Base-by-base conservation (phyloP, 495 filamentous ascomycete genomes). In the Cetradonia linearis region DNA sequence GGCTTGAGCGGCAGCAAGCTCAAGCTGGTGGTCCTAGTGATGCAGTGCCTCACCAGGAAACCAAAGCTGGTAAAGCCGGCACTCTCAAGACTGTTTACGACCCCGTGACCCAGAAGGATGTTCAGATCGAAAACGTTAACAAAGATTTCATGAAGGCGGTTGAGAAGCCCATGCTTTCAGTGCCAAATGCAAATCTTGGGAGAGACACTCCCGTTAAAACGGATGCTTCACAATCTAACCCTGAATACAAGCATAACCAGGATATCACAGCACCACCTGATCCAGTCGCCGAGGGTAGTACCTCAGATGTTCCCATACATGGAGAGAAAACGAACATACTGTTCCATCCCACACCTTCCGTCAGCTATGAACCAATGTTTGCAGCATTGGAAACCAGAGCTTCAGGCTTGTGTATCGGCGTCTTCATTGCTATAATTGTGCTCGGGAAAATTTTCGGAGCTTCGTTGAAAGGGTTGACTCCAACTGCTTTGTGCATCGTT, bases 271-370 rank as follows among this genome's bases (percentile, higher is more conserved):
- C 92, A 2, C 92, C 92, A 7, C 92, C 91, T 1, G 91, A 94
- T 65, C 91, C 92, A 7, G 72, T 95, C 28, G 84, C 81, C 11
- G 75, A 83, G 58, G 85, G 88, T 14, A 81, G 85, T 34, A 96
- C 92, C 2, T 88, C 87, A 10, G 92, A 97, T 71, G 89, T 97
- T 8, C 92, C 92, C 18, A 95, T 97, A 65, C 90, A 88, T 69
- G 91, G 91, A 58, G 92, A 96, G 67, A 95, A 89, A 78, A 97
- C 92, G 1, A 96, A 96, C 64, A 83, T 97, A 36, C 83, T 97
- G 31, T 96, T 96, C 72, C 90, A 96, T 68, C 91, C 93, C 1
- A 97, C 92, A 0, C 92, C 92, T 0, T 85, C 86, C 1, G 77
- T 96, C 56, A 86, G 83, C 66, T 94, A 88, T 60, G 85, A 90